phyloP scores from a whole-genome alignment of 352 stramenopile species.

The Phytophthora chlamydospora region DNA sequence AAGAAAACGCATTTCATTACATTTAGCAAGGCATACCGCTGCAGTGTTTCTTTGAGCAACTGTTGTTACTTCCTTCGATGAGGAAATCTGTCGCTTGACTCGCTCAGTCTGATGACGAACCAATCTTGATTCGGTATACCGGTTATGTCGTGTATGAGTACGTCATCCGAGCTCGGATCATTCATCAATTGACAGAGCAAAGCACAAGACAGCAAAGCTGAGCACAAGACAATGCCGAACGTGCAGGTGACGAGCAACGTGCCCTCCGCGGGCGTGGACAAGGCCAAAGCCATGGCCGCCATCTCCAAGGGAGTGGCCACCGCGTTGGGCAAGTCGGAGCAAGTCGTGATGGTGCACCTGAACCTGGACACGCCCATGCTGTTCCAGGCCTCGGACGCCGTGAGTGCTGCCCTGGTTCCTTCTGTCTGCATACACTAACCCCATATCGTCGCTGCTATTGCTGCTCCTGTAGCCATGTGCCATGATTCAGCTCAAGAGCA shows the following conservation, averaged over 20 bases:
- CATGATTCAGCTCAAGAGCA: conserved; percentile 59
- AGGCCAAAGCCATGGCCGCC: conserved; percentile 34
- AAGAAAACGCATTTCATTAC: too few species aligned
- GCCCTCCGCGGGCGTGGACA: conserved; percentile 33
- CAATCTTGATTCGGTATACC: too few species aligned
- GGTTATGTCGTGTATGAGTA: too few species aligned
- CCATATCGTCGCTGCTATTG: not conserved
- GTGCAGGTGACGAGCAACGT: conserved; percentile 63
- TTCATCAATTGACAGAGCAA: too few species aligned
- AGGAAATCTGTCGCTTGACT: too few species aligned
- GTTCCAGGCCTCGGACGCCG: conserved; percentile 54
- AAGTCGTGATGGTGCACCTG: conserved; percentile 64
- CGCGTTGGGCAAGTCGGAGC: conserved; percentile 58
- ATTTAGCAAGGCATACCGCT: too few species aligned
- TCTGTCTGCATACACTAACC: not conserved
- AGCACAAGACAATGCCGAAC: conserved; percentile 55
- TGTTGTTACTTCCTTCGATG: too few species aligned
- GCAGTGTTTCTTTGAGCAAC: too few species aligned
- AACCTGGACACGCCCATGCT: conserved; percentile 58
- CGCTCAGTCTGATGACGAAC: too few species aligned
- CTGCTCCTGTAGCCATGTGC: conserved; percentile 49
- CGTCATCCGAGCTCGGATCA: too few species aligned
- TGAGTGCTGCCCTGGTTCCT: conserved; percentile 19
- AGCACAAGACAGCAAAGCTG: too few species aligned
- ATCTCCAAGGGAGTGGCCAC: conserved; percentile 50